Conservation (phyloP, 306 rosid species). For the Spatholobus suberectus region DNA sequence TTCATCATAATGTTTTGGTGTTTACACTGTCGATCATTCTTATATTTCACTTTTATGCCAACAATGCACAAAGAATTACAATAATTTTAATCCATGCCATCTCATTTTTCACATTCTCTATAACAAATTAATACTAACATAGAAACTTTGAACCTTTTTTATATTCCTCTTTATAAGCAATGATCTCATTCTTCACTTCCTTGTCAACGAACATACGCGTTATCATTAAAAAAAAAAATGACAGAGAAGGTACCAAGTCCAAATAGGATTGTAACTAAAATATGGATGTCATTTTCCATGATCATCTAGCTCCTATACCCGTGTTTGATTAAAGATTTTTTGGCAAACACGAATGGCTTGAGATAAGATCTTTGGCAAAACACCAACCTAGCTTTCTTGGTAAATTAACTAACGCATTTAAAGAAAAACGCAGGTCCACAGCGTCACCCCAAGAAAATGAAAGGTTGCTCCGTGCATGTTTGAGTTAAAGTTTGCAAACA, state of each 20-base stretch:
- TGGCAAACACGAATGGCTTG: neutral
- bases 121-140: neutral
- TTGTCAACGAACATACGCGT: neutral
- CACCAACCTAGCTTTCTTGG: neutral
- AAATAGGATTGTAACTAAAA: slow-evolving; percentile 10
- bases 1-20: neutral
- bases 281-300: slow-evolving; percentile 11
- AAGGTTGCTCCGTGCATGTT: no score
- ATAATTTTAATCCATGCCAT: no score
- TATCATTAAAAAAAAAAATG: neutral
- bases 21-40: neutral
- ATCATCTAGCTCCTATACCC: neutral
- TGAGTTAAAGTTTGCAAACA: no score
- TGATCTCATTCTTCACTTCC: neutral
- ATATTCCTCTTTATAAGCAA: neutral
- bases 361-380: slow-evolving; percentile 20
- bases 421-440: neutral
- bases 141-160: neutral
- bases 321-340: neutral
- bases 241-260: neutral
- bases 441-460: slow-evolving; percentile 7
- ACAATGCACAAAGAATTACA: neutral
- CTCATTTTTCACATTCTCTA: neutral
- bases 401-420: slow-evolving; percentile 8
- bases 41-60: neutral